Conservation (phyloP, 2,329 filamentous ascomycete species). For the Venturia pyrina region DNA sequence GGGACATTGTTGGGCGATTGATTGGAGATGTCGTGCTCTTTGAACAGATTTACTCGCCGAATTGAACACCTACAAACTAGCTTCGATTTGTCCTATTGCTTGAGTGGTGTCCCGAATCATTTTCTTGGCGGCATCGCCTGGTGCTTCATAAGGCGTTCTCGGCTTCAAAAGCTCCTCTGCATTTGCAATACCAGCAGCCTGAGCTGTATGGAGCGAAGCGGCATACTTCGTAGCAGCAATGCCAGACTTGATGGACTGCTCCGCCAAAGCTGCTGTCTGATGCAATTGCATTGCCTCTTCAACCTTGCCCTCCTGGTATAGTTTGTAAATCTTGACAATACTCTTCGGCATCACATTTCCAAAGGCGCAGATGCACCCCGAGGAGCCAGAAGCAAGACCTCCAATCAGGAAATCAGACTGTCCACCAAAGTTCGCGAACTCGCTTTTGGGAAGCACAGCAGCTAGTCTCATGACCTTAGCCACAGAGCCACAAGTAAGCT, state of each 20-base stretch:
- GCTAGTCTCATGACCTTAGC: slow-evolving; percentile 59
- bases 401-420: slow-evolving; percentile 61
- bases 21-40: background rate
- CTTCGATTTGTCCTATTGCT: background rate
- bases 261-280: slow-evolving; percentile 51
- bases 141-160: slow-evolving; percentile 45
- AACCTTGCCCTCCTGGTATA: slow-evolving; percentile 49
- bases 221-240: slow-evolving; percentile 62
- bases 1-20: too few relatives aligned
- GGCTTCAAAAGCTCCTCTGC: slow-evolving; percentile 50
- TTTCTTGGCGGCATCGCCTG: background rate
- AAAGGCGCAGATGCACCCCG: slow-evolving; percentile 48
- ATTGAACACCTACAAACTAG: background rate
- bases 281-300: slow-evolving; percentile 53
- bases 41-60: background rate
- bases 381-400: slow-evolving; percentile 40
- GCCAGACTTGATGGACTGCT: slow-evolving; percentile 55
- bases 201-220: slow-evolving; percentile 49
- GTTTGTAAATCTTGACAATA: slow-evolving; percentile 47
- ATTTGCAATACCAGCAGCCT: slow-evolving; percentile 47
- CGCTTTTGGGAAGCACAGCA: slow-evolving; percentile 37
- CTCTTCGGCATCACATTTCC: slow-evolving; percentile 48
- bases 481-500: slow-evolving; percentile 65
- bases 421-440: slow-evolving; percentile 61
- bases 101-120: background rate